Evolutionary conservation across 106 monocot genomes (phyloP).

Genomic region (Allium sativum): DNA sequence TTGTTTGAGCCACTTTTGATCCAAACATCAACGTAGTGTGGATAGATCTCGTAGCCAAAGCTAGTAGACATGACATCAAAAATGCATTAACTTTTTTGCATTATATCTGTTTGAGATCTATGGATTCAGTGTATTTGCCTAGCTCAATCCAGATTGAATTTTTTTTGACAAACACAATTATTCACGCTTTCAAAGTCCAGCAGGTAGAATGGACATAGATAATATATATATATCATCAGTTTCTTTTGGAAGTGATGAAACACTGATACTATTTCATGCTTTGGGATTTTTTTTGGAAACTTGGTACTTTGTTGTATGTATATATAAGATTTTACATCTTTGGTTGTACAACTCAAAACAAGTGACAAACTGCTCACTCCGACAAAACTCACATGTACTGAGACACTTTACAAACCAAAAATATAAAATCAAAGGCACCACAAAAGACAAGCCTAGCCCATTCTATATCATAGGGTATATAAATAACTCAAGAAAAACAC

Average conservation of each 20-base stretch:
- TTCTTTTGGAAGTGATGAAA: slow-evolving; percentile 75
- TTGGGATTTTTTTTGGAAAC: too few species aligned
- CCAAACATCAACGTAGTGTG: slow-evolving; percentile 22
- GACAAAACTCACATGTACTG: too few species aligned
- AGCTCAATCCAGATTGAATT: neutral
- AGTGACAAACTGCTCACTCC: too few species aligned
- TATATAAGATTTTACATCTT: too few species aligned
- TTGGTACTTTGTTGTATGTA: too few species aligned
- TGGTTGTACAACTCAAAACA: too few species aligned
- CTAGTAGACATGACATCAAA: slow-evolving; percentile 84
- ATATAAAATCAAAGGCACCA: too few species aligned
- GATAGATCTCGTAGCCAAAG: slow-evolving; percentile 60
- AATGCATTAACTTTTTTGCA: slow-evolving; percentile 87
- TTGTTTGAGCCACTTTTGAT: too few species aligned
- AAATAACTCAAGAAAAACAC: too few species aligned
- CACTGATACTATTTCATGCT: slow-evolving; percentile 80
- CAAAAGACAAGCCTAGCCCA: too few species aligned
- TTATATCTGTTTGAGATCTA: slow-evolving; percentile 49
- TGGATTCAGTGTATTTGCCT: slow-evolving; percentile 1
- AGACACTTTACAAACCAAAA: too few species aligned
- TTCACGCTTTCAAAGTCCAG: slow-evolving; percentile 11
- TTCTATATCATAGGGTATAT: too few species aligned
- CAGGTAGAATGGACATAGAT: neutral
- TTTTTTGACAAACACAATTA: slow-evolving; percentile 1
- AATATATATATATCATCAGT: slow-evolving; percentile 6